Evolutionary conservation across 768 basidiomycete genomes (phyloP).

Genomic region (Leccinum boreale): DNA sequence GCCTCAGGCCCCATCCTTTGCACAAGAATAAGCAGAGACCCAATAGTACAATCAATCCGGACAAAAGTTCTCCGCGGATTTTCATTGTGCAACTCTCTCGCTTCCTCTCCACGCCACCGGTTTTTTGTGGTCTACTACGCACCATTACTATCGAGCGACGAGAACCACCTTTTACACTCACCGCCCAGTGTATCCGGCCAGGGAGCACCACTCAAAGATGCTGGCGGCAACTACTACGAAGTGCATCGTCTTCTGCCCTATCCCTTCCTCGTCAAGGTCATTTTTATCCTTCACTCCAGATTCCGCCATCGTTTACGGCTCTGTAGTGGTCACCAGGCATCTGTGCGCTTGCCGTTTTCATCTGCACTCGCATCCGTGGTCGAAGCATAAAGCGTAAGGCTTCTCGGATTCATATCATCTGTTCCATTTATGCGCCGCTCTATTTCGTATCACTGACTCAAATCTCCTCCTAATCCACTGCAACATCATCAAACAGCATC

Average conservation of each 20-base stretch:
- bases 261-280: neutral
- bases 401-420: constrained; percentile 68
- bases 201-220: constrained; percentile 73
- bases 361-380: too few relatives aligned
- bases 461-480: constrained; percentile 16
- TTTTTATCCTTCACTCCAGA: constrained; percentile 33
- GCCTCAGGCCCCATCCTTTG: constrained; percentile 4
- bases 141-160: constrained; percentile 8
- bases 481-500: constrained; percentile 23
- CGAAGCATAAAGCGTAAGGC: constrained; percentile 18
- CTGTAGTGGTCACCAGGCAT: constrained; percentile 66
- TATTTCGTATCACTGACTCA: constrained; percentile 39
- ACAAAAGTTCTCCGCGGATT: constrained; percentile 67
- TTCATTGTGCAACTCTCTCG: constrained; percentile 35
- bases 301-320: constrained; percentile 50
- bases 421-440: constrained; percentile 61
- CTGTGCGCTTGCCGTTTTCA: too few relatives aligned
- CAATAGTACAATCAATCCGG: constrained; percentile 63
- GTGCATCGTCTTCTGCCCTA: constrained; percentile 36
- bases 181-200: constrained; percentile 67
- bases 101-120: constrained; percentile 68
- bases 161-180: constrained; percentile 63
- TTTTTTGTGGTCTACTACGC: constrained; percentile 60
- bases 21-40: constrained; percentile 61
- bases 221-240: constrained; percentile 41